Evolutionary conservation across 345 rosid species (phyloP), one percentile per base, ranked within the genome.

Genomic region (Streptanthus diversifolius): DNA sequence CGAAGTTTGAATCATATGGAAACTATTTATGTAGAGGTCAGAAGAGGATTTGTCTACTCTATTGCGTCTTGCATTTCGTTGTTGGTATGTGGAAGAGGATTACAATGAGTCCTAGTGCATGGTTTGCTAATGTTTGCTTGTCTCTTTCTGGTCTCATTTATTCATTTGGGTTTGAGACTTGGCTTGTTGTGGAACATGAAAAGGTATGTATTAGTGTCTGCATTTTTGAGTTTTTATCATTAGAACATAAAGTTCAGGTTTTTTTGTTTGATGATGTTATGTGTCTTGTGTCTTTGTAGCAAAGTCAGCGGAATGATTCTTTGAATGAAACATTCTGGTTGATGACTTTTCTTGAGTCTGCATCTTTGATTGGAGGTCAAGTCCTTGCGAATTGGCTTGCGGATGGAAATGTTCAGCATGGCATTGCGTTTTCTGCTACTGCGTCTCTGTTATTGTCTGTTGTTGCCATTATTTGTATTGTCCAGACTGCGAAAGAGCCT

Each of bases 261-360:
- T 44, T 41, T 13, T 5, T 45, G 0, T 15, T 36, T 0, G n/a
- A 21, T 2, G 27, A 3, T 45, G 15, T 19, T 33, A 0, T 49
- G 64, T 59, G 39, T 51, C 12, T 70, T 67, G 79, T 36, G 14
- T 29, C 37, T 72, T 68, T 83, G 77, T 88, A 93, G 97, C 89
- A 82, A 84, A 95, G 95, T 65, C 90, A 86, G 69, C 73, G 93
- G 61, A 89, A 86, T 75, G 95, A 90, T 58, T 71, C 79, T 61
- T 80, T 91, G 80, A 87, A 75, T 51, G 95, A 90, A 56, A 90
- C 87, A n/a, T 95, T 91, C 69, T 90, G 98, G 99, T 74, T 90
- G 56, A 91, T 95, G 98, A 86, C 84, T 45, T 87, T 90, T 64
- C 79, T 90, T 7, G 98, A 91, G 82, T 87, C 97, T 12, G 92